Conservation (phyloP, 2,329 filamentous ascomycete genomes). For the Drechmeria coniospora region DNA sequence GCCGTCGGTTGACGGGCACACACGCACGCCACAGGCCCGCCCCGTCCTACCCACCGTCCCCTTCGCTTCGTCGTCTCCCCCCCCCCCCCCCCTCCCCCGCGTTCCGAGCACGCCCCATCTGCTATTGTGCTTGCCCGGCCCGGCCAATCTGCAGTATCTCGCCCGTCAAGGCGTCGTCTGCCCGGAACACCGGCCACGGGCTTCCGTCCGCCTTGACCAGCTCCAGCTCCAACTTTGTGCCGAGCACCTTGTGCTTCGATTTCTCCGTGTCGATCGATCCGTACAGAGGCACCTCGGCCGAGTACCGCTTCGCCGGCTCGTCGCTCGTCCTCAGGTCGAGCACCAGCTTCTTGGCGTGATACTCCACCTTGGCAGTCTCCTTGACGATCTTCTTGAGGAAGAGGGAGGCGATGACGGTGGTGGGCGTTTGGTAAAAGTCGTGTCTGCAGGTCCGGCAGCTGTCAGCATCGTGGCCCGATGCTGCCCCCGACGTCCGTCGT, state of each 20-base stretch:
- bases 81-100: too few species aligned
- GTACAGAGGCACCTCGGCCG: slow-evolving; percentile 58
- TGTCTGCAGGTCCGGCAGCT: slow-evolving; percentile 21
- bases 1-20: too few species aligned
- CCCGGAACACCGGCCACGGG: slow-evolving; percentile 74
- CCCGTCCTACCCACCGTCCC: too few species aligned
- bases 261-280: slow-evolving; percentile 60
- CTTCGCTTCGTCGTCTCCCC: too few species aligned
- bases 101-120: neutral
- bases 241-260: slow-evolving; percentile 66
- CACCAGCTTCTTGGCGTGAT: slow-evolving; percentile 45
- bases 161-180: slow-evolving; percentile 50
- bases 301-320: slow-evolving; percentile 61
- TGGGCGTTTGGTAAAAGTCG: slow-evolving; percentile 90
- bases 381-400: slow-evolving; percentile 97
- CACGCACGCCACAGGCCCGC: too few species aligned
- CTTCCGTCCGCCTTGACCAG: slow-evolving; percentile 56
- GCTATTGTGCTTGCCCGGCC: slow-evolving; percentile 35
- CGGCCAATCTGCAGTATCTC: slow-evolving; percentile 84
- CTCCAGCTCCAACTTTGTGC: slow-evolving; percentile 75
- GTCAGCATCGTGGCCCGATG: neutral
- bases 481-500: neutral
- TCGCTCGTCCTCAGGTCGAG: slow-evolving; percentile 81
- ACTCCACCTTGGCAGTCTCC: slow-evolving; percentile 55
- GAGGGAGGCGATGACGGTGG: slow-evolving; percentile 73